Conservation (phyloP, 768 basidiomycete genomes). For the Austroboletus festivus region DNA sequence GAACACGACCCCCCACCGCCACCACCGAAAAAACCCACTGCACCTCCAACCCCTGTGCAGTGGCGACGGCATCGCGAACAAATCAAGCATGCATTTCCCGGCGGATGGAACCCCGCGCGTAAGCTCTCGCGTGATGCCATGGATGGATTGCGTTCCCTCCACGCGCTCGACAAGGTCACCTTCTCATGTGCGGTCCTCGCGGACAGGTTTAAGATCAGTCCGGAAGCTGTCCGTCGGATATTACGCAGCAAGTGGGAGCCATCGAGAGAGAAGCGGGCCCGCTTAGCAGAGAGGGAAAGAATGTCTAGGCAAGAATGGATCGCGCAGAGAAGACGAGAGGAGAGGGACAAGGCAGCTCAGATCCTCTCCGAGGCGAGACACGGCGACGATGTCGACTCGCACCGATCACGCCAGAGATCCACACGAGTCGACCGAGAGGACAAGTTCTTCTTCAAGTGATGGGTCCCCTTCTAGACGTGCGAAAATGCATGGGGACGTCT, state of each 20-base stretch:
- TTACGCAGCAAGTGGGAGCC: conserved; percentile 74
- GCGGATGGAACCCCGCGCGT: conserved; percentile 75
- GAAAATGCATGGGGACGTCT: conserved; percentile 1
- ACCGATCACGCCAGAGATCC: conserved; percentile 8
- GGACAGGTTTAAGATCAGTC: conserved; percentile 72
- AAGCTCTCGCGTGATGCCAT: conserved; percentile 82
- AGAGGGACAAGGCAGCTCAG: conserved; percentile 38
- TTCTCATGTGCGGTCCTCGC: conserved; percentile 71
- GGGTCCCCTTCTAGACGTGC: conserved; percentile 11
- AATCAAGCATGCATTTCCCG: conserved; percentile 55
- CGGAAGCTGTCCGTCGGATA: conserved; percentile 79
- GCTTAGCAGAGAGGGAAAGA: conserved; percentile 51
- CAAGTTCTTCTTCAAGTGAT: conserved; percentile 43
- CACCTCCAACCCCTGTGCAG: conserved; percentile 39
- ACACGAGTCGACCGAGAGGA: conserved; percentile 32
- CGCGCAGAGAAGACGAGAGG: conserved; percentile 39
- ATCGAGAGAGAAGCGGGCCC: conserved; percentile 47
- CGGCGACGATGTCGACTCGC: conserved; percentile 6
- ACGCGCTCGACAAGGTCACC: conserved; percentile 57
- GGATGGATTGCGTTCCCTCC: conserved; percentile 70
- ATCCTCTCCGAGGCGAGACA: conserved; percentile 23
- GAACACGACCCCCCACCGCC: conserved; percentile 32
- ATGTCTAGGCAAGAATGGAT: conserved; percentile 39
- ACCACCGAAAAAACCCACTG: conserved; percentile 16
- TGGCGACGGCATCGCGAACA: conserved; percentile 48